Evolutionary conservation across 164 flowering plant species (phyloP), one percentile per base, ranked within the genome.

Genomic region (Chimonanthus salicifolius): DNA sequence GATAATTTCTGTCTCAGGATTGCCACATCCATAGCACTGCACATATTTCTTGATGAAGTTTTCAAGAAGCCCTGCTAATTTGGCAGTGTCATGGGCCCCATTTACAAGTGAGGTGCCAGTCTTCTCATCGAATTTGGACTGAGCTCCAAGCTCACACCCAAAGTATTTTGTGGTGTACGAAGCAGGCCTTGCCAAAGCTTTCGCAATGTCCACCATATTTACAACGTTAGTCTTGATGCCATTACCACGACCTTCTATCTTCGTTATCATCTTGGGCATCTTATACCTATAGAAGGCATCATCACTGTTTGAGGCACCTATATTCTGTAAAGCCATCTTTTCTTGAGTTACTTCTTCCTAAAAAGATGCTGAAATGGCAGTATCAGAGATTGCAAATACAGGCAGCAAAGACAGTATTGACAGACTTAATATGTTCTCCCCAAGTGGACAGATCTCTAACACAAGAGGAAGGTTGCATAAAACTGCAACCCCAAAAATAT

Each of bases 201-300:
- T 94, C 0, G 97, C 98, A 74, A 93, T 90, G 18, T 93, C 98
- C 44, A 90, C 92, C 94, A 89, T 93, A 84, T 94, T 94, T 60
- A 94, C 97, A 10, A 94, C 81, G 67, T 94, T 94, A 16, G 97
- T 94, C 82, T 89, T 94, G 82, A 94, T 94, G 82, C 98, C 98
- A 85, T 94, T 94, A 4, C 97, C 98, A 49, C 97, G 85, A 2
- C 98, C 98, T 82, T 94, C 98, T 74, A 90, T 89, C 78, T 94
- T 92, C 47, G 98, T 94, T 1, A 92, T 79, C 98, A 94, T 94
- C 74, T 67, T 87, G 7, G 98, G 98, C 98, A 94, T 94, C 88
- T 92, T 94, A 72, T 92, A 92, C 89, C 98, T 89, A 58, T 94
- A 94, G 60, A 94, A 94, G 89, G 97, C 98, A 89, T 94, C 98